A percentile compares a stretch with the other conserved stretches of the same genome.
Evolutionary conservation across 177 flowering plant species (phyloP).

Genomic region (Telopea speciosissima): DNA sequence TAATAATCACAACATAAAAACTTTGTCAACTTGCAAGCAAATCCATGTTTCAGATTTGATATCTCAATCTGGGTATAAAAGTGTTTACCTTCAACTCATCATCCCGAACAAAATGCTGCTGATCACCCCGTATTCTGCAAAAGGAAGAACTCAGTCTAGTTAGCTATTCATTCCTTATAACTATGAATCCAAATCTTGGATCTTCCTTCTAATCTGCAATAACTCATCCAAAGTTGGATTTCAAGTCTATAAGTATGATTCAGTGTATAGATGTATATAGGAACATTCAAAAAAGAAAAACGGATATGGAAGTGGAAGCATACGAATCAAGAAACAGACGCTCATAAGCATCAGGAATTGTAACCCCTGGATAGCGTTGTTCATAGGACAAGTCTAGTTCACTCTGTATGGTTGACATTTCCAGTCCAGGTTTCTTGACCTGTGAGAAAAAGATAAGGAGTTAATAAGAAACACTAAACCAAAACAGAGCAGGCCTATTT

Average conservation of each 20-base stretch:
- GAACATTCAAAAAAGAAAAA: neutral
- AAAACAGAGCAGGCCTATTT: too few species aligned
- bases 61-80: neutral
- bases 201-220: neutral
- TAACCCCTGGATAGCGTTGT: slow-evolving; percentile 74
- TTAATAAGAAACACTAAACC: too few species aligned
- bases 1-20: slow-evolving; percentile 16
- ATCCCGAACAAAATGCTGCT: slow-evolving; percentile 95
- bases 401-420: slow-evolving; percentile 88
- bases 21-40: neutral
- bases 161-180: neutral
- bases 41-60: neutral
- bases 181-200: neutral
- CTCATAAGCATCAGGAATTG: slow-evolving; percentile 96
- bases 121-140: slow-evolving; percentile 88
- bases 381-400: slow-evolving; percentile 90
- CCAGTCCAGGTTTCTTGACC: slow-evolving; percentile 96
- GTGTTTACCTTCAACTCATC: slow-evolving; percentile 79
- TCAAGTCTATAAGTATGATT: too few species aligned
- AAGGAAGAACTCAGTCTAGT: slow-evolving; percentile 7
- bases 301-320: slow-evolving; percentile 3
- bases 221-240: neutral
- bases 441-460: slow-evolving; percentile 30
- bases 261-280: neutral
- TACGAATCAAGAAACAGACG: slow-evolving; percentile 97